These are phyloP conservation scores for Daldinia decipiens DNA, from an alignment of 495 filamentous ascomycete genomes.

Conservation along the genomic window DNA sequence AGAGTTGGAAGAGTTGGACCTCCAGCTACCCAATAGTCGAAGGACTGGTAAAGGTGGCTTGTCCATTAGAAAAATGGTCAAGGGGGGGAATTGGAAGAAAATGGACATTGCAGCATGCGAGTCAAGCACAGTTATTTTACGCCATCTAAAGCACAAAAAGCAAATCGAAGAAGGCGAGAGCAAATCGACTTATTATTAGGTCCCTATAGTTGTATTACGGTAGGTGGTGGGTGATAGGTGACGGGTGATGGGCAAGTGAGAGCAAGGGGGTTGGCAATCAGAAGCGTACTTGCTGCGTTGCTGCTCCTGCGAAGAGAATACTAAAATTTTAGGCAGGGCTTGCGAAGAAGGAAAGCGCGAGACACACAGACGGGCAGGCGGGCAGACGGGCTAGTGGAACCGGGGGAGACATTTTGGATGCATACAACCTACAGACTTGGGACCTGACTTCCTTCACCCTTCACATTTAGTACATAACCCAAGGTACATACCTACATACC, in stretches of 20 bases:
- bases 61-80: background rate
- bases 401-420: background rate
- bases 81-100: background rate
- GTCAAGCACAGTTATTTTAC: conserved; percentile 7
- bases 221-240: too few species aligned
- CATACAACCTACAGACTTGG: background rate
- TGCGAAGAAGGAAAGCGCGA: background rate
- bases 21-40: background rate
- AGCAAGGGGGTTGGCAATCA: conserved; percentile 10
- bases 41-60: background rate
- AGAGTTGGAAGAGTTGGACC: background rate
- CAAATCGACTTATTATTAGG: conserved; percentile 9
- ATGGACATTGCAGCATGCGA: background rate
- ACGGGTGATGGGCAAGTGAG: background rate
- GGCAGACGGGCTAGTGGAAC: background rate
- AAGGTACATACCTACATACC: conserved; percentile 7
- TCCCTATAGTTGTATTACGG: conserved; percentile 4
- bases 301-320: background rate
- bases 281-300: conserved; percentile 13
- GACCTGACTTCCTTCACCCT: background rate
- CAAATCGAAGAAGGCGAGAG: background rate
- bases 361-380: background rate
- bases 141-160: conserved; percentile 20
- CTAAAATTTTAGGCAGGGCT: conserved; percentile 25
- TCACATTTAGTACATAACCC: background rate